Conservation (phyloP, 495 filamentous ascomycete genomes). For the Diplogelasinospora grovesii region DNA sequence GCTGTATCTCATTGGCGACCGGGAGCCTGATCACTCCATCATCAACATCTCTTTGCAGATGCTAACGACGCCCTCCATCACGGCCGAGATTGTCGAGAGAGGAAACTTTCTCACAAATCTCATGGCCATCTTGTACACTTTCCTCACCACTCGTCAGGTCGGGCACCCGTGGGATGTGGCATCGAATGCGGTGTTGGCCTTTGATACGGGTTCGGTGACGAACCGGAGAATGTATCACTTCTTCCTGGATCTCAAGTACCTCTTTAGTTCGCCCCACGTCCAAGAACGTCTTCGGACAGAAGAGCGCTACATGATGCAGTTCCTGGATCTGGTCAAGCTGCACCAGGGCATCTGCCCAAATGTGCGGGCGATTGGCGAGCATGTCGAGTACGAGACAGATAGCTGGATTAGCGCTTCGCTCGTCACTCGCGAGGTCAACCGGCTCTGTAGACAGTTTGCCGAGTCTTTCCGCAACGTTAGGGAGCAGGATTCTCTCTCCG, state of each 20-base stretch:
- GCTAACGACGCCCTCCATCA: constrained; percentile 93
- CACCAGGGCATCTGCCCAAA: constrained; percentile 97
- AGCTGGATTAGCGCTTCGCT: constrained; percentile 95
- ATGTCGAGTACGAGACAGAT: constrained; percentile 97
- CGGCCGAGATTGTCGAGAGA: constrained; percentile 83
- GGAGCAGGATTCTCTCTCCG: constrained; percentile 52
- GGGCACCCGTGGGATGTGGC: constrained; percentile 84
- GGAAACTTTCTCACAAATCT: constrained; percentile 96
- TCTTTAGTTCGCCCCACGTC: constrained; percentile 80
- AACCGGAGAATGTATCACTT: constrained; percentile 96
- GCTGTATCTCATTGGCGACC: constrained; percentile 90
- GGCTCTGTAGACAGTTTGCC: constrained; percentile 78
- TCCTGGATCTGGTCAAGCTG: constrained; percentile 89
- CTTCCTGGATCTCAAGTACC: constrained; percentile 85
- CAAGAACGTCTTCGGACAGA: constrained; percentile 75
- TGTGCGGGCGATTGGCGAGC: constrained; percentile 80
- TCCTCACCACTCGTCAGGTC: constrained; percentile 90
- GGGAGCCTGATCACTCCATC: constrained; percentile 96
- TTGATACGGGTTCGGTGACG: constrained; percentile 86
- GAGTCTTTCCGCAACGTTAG: constrained; percentile 69
- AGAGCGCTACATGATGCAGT: constrained; percentile 82
- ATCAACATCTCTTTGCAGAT: constrained; percentile 96
- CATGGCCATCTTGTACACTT: constrained; percentile 94
- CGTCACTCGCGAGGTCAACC: constrained; percentile 90
- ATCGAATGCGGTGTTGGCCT: constrained; percentile 75